Base-by-base conservation (phyloP, 331 rosid species). In the Malus hybrid region DNA sequence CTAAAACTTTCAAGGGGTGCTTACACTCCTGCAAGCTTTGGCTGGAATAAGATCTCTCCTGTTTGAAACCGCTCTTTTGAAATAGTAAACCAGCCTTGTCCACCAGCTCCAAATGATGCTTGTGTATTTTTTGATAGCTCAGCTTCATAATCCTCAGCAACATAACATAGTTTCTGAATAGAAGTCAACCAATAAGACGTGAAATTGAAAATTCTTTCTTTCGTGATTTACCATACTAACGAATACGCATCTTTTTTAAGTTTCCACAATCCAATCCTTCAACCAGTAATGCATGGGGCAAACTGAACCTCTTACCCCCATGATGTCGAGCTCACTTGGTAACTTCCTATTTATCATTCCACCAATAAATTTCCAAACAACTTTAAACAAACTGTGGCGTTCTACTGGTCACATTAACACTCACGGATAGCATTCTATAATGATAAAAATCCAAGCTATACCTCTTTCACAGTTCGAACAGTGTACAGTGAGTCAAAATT, bases 1-100 rank as follows among this genome's bases (percentile, higher is more conserved):
- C 69, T 65, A 32, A 31, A 71, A 72, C 7, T 72, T 24, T 6
- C 4, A 6, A 31, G 36, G 8, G n/a, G 69, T 65, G 10, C 98
- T 83, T 81, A 93, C 98, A 90, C 74, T 83, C 91, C 95, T 24
- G 90, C 93, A 81, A 90, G 87, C 55, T 72, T 84, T 63, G 98
- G 96, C 83, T 81, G 85, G 83, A 93, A 93, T 79, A 92, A 85
- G 79, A 92, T 74, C 80, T 92, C 97, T 52, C 85, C 94, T 12
- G 97, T 86, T 81, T 90, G 96, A 87, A 93, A 93, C 56, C 94
- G 85, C 84, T 90, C 97, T 83, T 87, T 87, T 3, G 97, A 86
- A 75, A 90, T 87, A 27, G 95, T 86, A 77, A 87, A 88, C 84
- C 73, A 85, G 67, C 90, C 98, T 83, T 90, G 90, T 79, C 88